Evolutionary conservation across 208 protist genomes (phyloP).

Genomic region (Novymonas esmeraldas): DNA sequence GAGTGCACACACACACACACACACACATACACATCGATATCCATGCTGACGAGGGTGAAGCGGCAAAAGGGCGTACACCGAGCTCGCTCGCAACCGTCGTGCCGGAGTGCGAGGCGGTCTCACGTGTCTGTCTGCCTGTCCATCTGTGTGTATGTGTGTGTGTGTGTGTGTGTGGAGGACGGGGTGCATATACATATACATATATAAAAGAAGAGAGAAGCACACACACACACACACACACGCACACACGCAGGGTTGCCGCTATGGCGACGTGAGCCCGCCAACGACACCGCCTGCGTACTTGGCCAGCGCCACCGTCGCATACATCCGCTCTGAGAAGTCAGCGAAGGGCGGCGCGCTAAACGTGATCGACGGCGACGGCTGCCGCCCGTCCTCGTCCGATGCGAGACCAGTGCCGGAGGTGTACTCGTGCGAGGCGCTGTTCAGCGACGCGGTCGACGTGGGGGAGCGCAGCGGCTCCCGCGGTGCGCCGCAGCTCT

Average conservation of each 20-base stretch:
- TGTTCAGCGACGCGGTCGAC: conserved; percentile 14
- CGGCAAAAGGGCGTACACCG: neutral
- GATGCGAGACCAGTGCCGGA: too few relatives aligned
- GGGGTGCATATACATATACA: too few relatives aligned
- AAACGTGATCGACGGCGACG: neutral
- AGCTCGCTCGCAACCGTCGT: neutral
- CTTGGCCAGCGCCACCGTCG: conserved; percentile 22
- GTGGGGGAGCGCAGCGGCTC: neutral
- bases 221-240: neutral
- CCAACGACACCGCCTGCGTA: conserved; percentile 1
- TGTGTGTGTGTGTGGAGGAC: too few relatives aligned
- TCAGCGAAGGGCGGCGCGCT: neutral
- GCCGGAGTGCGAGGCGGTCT: too few relatives aligned
- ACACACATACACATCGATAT: conserved; percentile 7
- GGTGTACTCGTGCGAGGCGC: neutral
- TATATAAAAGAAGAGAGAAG: too few relatives aligned
- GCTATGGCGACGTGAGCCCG: neutral
- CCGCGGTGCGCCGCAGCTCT: neutral
- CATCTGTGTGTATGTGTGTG: too few relatives aligned
- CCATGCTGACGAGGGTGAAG: neutral
- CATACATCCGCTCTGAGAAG: conserved; percentile 20
- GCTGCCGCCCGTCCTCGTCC: conserved; percentile 1
- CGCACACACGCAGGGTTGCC: too few relatives aligned
- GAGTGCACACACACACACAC: conserved; percentile 7
- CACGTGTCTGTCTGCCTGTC: too few relatives aligned